These are phyloP conservation scores for Oryza glumipatula DNA, from an alignment of 176 grass and related monocot species.

Conservation along the genomic window DNA sequence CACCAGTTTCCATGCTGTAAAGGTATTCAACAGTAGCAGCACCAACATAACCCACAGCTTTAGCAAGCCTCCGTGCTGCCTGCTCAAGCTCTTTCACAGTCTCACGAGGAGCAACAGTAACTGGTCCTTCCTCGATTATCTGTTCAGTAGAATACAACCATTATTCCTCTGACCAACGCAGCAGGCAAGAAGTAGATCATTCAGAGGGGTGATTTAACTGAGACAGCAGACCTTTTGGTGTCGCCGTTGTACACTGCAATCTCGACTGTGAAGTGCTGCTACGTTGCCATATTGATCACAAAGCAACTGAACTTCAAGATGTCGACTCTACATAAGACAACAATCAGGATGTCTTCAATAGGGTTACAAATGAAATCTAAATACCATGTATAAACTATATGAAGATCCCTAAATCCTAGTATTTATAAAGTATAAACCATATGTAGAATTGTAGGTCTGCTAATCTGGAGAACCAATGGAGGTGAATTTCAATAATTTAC, in stretches of 20 bases:
- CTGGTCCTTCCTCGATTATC: slow-evolving; percentile 98
- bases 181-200: slow-evolving; percentile 15
- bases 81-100: slow-evolving; percentile 93
- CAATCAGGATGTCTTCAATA: neutral
- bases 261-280: slow-evolving; percentile 95
- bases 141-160: slow-evolving; percentile 38
- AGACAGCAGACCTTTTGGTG: slow-evolving; percentile 78
- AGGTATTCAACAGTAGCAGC: slow-evolving; percentile 99
- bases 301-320: slow-evolving; percentile 98
- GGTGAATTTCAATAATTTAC: neutral
- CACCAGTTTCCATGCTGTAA: slow-evolving; percentile 98
- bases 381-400: no score
- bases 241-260: slow-evolving; percentile 97
- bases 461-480: neutral
- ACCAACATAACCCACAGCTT: slow-evolving; percentile 88
- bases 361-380: slow-evolving; percentile 8
- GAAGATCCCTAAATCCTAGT: no score
- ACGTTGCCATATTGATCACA: slow-evolving; percentile 96
- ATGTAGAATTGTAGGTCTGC: neutral
- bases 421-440: slow-evolving; percentile 23
- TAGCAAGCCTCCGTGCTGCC: slow-evolving; percentile 97
- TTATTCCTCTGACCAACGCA: neutral
- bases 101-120: slow-evolving; percentile 82
- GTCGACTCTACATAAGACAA: slow-evolving; percentile 75
- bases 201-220: slow-evolving; percentile 18